phyloP scores from a whole-genome alignment of 2,329 filamentous ascomycete genomes.

The Alternaria ethzedia region DNA sequence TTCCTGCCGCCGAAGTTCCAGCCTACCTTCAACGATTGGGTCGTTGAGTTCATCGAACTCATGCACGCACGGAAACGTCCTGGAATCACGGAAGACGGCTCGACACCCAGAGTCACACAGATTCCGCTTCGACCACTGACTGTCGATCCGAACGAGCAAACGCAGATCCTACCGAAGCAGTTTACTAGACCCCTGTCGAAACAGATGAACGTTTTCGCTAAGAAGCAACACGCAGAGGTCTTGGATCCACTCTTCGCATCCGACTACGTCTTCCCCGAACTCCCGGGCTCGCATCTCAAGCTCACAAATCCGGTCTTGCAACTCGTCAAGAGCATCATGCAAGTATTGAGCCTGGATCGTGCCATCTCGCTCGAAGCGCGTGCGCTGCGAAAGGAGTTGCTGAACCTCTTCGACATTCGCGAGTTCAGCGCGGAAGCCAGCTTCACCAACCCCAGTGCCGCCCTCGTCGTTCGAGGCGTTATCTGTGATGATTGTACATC shows the following conservation, averaged over 20 bases:
- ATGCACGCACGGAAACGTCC: conserved; percentile 85
- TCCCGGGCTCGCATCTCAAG: conserved; percentile 74
- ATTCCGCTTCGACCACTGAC: conserved; percentile 63
- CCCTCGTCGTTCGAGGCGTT: conserved; percentile 74
- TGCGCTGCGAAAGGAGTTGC: conserved; percentile 84
- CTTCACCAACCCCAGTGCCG: conserved; percentile 84
- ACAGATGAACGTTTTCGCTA: conserved; percentile 80
- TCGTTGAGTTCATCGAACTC: conserved; percentile 91
- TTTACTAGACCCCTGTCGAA: conserved; percentile 93
- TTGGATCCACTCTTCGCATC: conserved; percentile 84
- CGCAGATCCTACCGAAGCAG: conserved; percentile 73
- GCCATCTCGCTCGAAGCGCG: conserved; percentile 88
- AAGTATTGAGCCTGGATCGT: conserved; percentile 88
- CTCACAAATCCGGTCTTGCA: conserved; percentile 78
- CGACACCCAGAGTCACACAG: conserved; percentile 64
- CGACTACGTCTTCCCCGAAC: conserved; percentile 84
- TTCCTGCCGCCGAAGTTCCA: conserved; percentile 85
- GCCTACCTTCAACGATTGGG: conserved; percentile 86
- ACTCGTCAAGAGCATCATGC: conserved; percentile 90
- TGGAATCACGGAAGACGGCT: conserved; percentile 56
- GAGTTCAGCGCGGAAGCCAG: conserved; percentile 90
- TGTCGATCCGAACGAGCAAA: conserved; percentile 64
- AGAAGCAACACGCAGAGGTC: conserved; percentile 85
- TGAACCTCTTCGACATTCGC: conserved; percentile 89
- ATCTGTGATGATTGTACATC: conserved; percentile 92